phyloP scores from a whole-genome alignment of 1,284 basidiomycete genomes.

The Cronartium quercuum region DNA sequence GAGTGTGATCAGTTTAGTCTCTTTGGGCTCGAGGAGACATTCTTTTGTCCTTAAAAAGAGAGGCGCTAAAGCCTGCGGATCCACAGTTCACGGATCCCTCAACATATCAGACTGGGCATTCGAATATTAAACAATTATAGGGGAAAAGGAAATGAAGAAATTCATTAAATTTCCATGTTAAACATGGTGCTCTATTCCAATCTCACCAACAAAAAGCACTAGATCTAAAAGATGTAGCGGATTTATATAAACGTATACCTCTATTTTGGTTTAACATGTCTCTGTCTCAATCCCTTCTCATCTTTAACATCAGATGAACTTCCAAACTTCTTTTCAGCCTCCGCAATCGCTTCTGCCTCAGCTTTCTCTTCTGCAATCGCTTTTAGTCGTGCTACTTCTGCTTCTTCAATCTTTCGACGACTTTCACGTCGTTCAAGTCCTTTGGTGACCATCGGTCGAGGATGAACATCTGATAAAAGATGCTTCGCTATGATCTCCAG shows the following conservation, averaged over 20 bases:
- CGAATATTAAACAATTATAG: background rate
- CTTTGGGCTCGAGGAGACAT: too few relatives aligned
- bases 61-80: too few relatives aligned
- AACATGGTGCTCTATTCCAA: background rate
- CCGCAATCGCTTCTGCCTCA: background rate
- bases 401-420: conserved; percentile 39
- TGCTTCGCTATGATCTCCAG: conserved; percentile 77
- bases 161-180: background rate
- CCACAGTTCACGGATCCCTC: too few relatives aligned
- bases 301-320: background rate
- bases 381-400: background rate
- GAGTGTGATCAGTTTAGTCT: too few relatives aligned
- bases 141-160: background rate
- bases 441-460: conserved; percentile 72
- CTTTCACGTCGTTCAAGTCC: conserved; percentile 52
- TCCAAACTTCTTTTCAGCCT: background rate
- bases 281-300: background rate
- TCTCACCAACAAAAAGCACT: too few relatives aligned
- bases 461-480: conserved; percentile 81
- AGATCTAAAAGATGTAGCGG: too few relatives aligned
- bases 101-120: background rate
- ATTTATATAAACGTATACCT: background rate
- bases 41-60: too few relatives aligned
- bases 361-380: background rate
- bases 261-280: background rate